phyloP scores from a whole-genome alignment of 108 stramenopile species.

The Phaeodactylum tricornutum region DNA sequence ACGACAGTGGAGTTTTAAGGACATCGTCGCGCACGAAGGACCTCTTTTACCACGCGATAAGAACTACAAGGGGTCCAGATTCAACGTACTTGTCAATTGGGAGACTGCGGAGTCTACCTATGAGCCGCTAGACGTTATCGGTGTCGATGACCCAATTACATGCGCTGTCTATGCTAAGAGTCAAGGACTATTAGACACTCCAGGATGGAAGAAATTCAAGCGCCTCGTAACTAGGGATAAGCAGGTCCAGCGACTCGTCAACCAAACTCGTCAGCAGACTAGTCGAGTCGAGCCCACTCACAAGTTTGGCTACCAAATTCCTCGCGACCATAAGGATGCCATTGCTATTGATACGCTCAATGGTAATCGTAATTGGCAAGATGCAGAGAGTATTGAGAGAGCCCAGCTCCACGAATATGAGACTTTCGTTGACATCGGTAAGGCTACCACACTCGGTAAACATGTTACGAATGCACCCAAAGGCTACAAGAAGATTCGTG shows the following conservation, averaged over 20 bases:
- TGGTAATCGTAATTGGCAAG: conserved; percentile 14
- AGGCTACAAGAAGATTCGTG: conserved; percentile 20
- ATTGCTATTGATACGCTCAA: conserved; percentile 5
- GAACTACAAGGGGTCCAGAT: conserved; percentile 14
- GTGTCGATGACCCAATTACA: conserved; percentile 22
- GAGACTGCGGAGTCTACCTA: conserved; percentile 12
- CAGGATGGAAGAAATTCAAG: conserved; percentile 28
- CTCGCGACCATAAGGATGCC: conserved; percentile 9
- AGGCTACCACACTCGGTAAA: too few relatives aligned
- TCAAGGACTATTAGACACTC: conserved; percentile 12
- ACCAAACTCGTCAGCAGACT: conserved; percentile 1
- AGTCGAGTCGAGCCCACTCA: not conserved
- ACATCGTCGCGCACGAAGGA: conserved; percentile 9
- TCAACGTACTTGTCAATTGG: conserved; percentile 21
- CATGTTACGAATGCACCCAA: not conserved
- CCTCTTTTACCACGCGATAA: conserved; percentile 3
- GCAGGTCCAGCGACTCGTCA: conserved; percentile 1
- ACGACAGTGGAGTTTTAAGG: not conserved
- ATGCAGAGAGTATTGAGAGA: conserved; percentile 8
- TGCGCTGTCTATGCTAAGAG: conserved; percentile 20
- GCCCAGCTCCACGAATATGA: conserved; percentile 14
- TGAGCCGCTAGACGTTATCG: conserved; percentile 15
- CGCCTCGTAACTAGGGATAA: conserved; percentile 5
- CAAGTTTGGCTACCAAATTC: conserved; percentile 19
- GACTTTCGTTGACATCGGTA: conserved; percentile 15